These are phyloP conservation scores for Rhizophagus clarus DNA, from an alignment of 192 early-diverging fungal genomes.

Conservation along the genomic window DNA sequence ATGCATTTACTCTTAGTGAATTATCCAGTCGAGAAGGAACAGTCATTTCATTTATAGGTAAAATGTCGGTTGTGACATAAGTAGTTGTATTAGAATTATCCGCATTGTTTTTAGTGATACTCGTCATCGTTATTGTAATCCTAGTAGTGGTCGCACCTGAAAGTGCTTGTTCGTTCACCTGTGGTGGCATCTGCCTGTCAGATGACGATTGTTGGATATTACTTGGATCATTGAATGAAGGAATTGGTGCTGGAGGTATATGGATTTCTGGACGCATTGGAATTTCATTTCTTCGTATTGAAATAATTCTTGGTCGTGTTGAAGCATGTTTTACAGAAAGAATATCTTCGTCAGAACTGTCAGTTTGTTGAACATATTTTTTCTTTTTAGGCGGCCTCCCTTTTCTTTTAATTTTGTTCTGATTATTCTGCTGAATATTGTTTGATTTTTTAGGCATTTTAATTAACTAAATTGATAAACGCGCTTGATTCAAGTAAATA, in stretches of 20 bases:
- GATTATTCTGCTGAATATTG: neutral
- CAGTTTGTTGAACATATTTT: neutral
- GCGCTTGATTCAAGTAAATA: neutral
- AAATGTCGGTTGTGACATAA: conserved; percentile 6
- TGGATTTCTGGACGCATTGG: conserved; percentile 6
- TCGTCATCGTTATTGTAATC: conserved; percentile 8
- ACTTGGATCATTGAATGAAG: neutral
- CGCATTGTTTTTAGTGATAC: neutral
- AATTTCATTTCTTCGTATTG: neutral
- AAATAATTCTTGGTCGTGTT: neutral
- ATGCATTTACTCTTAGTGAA: neutral
- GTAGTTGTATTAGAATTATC: conserved; percentile 1
- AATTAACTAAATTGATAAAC: neutral
- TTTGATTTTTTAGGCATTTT: neutral
- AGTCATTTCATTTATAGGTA: neutral
- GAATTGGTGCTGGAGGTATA: neutral
- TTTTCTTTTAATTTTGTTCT: neutral
- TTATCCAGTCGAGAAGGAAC: neutral
- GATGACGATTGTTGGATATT: neutral
- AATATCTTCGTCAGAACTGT: neutral
- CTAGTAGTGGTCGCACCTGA: neutral
- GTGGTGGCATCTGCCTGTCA: neutral
- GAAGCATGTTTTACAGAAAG: neutral
- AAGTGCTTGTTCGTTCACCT: neutral
- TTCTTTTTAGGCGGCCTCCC: neutral